These are phyloP conservation scores for Malassezia sympodialis DNA, from an alignment of 1,284 basidiomycete species.

Conservation along the genomic window DNA sequence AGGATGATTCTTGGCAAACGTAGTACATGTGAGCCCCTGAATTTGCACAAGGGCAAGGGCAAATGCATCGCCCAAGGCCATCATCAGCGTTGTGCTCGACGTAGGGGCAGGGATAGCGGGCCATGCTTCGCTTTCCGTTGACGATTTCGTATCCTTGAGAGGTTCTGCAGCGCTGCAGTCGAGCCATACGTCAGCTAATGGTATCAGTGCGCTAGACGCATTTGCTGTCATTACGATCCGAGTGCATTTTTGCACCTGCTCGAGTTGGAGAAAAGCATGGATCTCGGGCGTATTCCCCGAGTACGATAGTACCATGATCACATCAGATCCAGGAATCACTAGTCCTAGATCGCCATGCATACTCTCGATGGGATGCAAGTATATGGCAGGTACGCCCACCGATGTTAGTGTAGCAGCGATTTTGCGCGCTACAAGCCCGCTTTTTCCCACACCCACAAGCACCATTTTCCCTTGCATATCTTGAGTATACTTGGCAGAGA, in stretches of 20 bases:
- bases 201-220: constrained; percentile 40
- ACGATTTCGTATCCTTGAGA: background rate
- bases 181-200: constrained; percentile 44
- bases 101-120: constrained; percentile 47
- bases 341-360: constrained; percentile 50
- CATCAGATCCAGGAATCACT: constrained; percentile 19
- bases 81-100: constrained; percentile 46
- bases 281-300: constrained; percentile 49
- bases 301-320: constrained; percentile 30
- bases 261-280: constrained; percentile 44
- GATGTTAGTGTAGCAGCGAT: constrained; percentile 34
- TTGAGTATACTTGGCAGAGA: constrained; percentile 26
- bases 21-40: constrained; percentile 23
- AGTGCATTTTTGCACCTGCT: constrained; percentile 36
- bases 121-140: constrained; percentile 22
- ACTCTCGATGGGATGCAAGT: constrained; percentile 49
- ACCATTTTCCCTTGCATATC: constrained; percentile 45
- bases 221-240: constrained; percentile 47
- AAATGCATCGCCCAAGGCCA: constrained; percentile 49
- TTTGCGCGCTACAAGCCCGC: constrained; percentile 44
- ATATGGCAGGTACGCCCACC: constrained; percentile 48
- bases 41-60: constrained; percentile 38
- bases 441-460: constrained; percentile 49
- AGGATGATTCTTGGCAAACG: constrained; percentile 48
- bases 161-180: constrained; percentile 24